A percentile compares a stretch with the other conserved stretches of the same genome.
Evolutionary conservation across 129 eudicot genomes (phyloP).

Genomic region (Arctium lappa): DNA sequence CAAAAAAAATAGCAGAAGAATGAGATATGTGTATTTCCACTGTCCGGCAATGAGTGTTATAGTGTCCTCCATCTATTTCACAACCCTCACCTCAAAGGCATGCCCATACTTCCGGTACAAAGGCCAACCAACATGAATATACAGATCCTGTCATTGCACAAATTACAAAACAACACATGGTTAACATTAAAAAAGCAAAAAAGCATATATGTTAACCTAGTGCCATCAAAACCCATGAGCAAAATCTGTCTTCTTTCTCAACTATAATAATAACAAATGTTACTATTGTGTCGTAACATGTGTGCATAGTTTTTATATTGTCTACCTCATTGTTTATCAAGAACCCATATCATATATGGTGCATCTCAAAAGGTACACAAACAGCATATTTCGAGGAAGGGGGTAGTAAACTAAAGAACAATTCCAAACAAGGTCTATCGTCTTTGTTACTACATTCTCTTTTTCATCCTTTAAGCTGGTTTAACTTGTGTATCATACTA

Average conservation of each 20-base stretch:
- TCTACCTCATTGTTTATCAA: not conserved
- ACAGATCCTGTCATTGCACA: conserved; percentile 61
- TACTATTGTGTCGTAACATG: not conserved
- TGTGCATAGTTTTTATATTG: not conserved
- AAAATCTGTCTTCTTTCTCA: not conserved
- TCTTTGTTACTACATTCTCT: too few relatives aligned
- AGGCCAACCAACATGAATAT: conserved; percentile 93
- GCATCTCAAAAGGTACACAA: not conserved
- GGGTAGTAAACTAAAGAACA: too few relatives aligned
- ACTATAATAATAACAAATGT: not conserved
- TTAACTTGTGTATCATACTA: not conserved
- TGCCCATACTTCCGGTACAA: conserved; percentile 88
- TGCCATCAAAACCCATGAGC: too few relatives aligned
- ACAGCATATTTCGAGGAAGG: not conserved
- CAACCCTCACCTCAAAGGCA: conserved; percentile 78
- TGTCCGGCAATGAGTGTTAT: not conserved
- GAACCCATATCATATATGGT: not conserved
- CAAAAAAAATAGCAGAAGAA: conserved; percentile 1
- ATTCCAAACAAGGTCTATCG: too few relatives aligned
- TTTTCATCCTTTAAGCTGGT: not conserved
- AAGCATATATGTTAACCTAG: not conserved
- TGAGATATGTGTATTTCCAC: not conserved
- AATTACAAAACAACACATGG: not conserved
- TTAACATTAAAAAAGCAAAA: not conserved
- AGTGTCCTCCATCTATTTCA: not conserved